phyloP scores from a whole-genome alignment of 768 basidiomycete genomes.

The Mrakia hoshinonis region DNA sequence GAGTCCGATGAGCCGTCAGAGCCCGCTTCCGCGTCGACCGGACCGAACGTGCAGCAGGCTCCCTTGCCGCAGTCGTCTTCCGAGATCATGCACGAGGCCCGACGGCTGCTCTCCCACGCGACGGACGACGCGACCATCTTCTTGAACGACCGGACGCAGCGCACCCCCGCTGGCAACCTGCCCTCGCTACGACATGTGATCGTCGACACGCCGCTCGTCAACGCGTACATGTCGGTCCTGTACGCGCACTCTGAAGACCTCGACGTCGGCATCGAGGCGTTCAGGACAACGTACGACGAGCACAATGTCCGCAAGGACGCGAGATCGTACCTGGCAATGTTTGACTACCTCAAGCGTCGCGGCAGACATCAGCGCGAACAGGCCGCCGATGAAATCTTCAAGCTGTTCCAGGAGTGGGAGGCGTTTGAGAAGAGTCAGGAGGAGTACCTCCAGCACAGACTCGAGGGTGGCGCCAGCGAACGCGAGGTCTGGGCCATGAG shows the following conservation, averaged over 20 bases:
- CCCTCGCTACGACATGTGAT: slow-evolving; percentile 53
- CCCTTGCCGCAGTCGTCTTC: slow-evolving; percentile 31
- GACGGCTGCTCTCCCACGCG: slow-evolving; percentile 28
- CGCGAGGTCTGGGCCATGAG: not conserved
- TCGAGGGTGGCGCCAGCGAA: not conserved
- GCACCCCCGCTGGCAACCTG: slow-evolving; percentile 11
- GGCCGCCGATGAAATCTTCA: not conserved
- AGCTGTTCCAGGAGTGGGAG: slow-evolving; percentile 20
- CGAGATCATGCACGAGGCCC: slow-evolving; percentile 31
- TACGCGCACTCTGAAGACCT: slow-evolving; percentile 52
- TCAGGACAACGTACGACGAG: slow-evolving; percentile 49
- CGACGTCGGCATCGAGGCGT: slow-evolving; percentile 47
- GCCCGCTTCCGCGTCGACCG: slow-evolving; percentile 26
- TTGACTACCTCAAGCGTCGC: slow-evolving; percentile 56
- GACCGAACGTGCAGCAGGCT: slow-evolving; percentile 22
- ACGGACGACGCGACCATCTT: not conserved
- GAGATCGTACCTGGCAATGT: slow-evolving; percentile 54
- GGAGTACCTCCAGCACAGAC: not conserved
- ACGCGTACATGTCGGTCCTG: slow-evolving; percentile 71
- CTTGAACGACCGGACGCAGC: slow-evolving; percentile 2
- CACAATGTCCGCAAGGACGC: slow-evolving; percentile 48
- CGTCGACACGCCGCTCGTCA: slow-evolving; percentile 57
- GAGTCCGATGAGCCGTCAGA: not conserved
- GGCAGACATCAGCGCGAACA: not conserved
- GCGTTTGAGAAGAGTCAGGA: slow-evolving; percentile 30